Conservation (phyloP, 192 early-diverging fungal genomes). For the Podila verticillata region DNA sequence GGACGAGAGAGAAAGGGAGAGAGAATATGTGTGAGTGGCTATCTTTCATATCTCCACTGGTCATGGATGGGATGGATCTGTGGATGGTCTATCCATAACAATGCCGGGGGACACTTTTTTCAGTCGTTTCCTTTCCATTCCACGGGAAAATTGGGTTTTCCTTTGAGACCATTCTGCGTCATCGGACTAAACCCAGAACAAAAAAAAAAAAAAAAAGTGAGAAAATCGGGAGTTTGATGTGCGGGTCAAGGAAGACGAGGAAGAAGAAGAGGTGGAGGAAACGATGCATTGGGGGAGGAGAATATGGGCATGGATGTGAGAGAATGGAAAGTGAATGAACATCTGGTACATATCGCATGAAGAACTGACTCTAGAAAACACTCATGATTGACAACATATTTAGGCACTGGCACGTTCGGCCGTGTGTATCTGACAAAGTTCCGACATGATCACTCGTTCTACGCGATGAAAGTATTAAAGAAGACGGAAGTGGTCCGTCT, state of each 20-base stretch:
- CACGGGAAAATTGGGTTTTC: too few species aligned
- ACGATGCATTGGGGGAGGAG: too few species aligned
- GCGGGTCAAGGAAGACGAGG: not conserved
- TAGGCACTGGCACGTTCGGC: conserved; percentile 98
- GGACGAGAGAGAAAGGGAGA: too few species aligned
- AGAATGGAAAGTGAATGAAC: not conserved
- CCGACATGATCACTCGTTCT: conserved; percentile 71
- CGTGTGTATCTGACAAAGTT: conserved; percentile 91
- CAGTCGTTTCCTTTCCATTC: too few species aligned
- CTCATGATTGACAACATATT: not conserved
- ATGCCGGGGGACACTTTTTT: too few species aligned
- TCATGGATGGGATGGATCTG: too few species aligned
- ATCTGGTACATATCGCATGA: not conserved
- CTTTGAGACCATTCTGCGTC: conserved; percentile 1
- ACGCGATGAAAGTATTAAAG: conserved; percentile 89
- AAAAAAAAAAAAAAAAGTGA: conserved; percentile 14
- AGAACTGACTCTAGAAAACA: not conserved
- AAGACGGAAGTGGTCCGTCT: conserved; percentile 84
- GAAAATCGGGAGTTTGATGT: not conserved
- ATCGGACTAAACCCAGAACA: not conserved
- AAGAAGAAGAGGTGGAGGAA: too few species aligned
- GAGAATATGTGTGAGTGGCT: too few species aligned
- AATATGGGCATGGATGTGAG: not conserved
- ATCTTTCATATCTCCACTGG: too few species aligned
- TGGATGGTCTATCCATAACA: too few species aligned